These are phyloP conservation scores for Talaromyces sp. DNA, from an alignment of 2,329 filamentous ascomycete species.

Conservation along the genomic window DNA sequence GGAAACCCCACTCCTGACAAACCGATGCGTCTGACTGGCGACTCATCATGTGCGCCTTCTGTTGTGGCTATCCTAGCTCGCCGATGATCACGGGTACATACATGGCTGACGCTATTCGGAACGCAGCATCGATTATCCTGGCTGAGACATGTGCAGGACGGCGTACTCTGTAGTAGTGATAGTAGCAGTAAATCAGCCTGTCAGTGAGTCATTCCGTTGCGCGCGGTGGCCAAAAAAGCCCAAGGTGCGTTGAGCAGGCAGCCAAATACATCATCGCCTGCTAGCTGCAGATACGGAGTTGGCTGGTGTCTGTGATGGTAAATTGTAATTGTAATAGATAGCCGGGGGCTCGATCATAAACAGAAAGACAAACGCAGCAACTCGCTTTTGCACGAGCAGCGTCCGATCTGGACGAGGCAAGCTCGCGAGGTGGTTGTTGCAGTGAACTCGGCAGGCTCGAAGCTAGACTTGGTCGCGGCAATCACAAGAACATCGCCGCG, in stretches of 20 bases:
- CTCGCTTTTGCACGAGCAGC: not conserved
- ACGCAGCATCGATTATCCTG: not conserved
- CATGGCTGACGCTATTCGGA: not conserved
- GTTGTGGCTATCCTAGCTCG: not conserved
- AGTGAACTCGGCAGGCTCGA: not conserved
- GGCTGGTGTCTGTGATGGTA: not conserved
- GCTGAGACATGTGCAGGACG: not conserved
- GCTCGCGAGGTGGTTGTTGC: not conserved
- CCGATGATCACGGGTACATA: not conserved
- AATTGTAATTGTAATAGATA: not conserved
- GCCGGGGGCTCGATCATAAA: not conserved
- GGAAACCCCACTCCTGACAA: not conserved
- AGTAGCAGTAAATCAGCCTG: not conserved
- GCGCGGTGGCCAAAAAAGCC: not conserved
- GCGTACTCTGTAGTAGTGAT: not conserved
- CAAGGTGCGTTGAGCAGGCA: not conserved
- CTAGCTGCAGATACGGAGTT: not conserved
- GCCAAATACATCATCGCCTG: not conserved
- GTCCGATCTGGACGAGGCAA: too few species aligned
- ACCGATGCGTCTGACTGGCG: not conserved
- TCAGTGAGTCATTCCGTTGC: not conserved
- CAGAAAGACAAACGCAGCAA: not conserved
- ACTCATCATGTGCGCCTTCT: not conserved
- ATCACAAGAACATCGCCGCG: conserved; percentile 11
- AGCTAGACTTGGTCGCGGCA: conserved; percentile 6